Evolutionary conservation across 2,329 filamentous ascomycete genomes (phyloP), one percentile per base, ranked within the genome.

Genomic region (Helicocarpus griseus): DNA sequence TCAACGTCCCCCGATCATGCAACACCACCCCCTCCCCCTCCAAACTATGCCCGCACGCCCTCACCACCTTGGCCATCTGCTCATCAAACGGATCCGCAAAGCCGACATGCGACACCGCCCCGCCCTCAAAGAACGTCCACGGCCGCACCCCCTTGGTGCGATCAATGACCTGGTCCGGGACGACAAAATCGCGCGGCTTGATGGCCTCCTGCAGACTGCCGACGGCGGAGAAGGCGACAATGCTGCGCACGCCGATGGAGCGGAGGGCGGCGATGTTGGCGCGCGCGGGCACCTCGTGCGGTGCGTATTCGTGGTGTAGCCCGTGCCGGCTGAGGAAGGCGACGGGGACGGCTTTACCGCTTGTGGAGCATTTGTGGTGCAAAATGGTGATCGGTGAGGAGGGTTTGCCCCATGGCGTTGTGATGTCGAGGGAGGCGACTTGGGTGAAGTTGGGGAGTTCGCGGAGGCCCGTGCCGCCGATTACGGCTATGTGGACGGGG

Each of bases 181-280:
- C 80, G 48, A 97, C 87, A 69, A 98, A 98, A 75, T 98, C 93
- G 73, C 93, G 86, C 40, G 93, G 93, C 72, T 87, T 88, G 69
- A 98, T 91, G 64, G 89, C 81, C 74, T 96, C 93, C 67, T 86
- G 88, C 66, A 98, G 75, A 63, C 86, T 91, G 56, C 93, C 93
- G 52, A 98, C 93, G 46, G 93, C 93, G 57, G 86, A 91, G 76
- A 98, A 98, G 57, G 91, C 89, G 65, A 98, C 87, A 67, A 97
- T 81, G 66, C 83, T 87, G 63, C 90, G 84, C 43, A 97, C 93
- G 59, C 93, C 93, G 55, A 98, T 77, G 62, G 81, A 83, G 58
- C 93, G 85, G 56, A 98, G 78, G n/a, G 93, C 93, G n/a, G 93
- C 91, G 63, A 98, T 95, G 76, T 97, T 98, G 71, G 93, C 93